Evolutionary conservation across 176 grass and related monocot genomes (phyloP), one percentile per base, ranked within the genome.

Genomic region (Microstegium vimineum): DNA sequence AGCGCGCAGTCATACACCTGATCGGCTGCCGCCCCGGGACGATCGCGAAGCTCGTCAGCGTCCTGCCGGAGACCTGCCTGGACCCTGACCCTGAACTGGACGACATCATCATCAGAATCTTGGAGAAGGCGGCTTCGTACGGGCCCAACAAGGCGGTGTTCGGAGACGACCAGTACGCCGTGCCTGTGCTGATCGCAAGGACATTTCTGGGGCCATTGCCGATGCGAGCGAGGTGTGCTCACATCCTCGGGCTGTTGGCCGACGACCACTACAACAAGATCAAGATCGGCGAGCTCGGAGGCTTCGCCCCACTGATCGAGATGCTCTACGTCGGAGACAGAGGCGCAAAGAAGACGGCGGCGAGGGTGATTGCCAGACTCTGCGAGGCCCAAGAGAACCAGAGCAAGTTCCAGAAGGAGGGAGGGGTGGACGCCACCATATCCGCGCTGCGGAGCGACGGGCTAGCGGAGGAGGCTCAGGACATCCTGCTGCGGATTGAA

Each of bases 211-310:
- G 86, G 61, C 78, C 86, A 59, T 37, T 88, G 66, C 66, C 66
- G 1, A 82, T 51, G 1, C 77, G 86, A 78, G 78, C 61, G 28
- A 67, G 47, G 86, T 82, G 73, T 16, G 85, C 77, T 26, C n/a
- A 59, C 47, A 87, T 81, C 77, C 86, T 85, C 61, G 73, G 65
- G 30, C 66, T 84, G 6, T 73, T 91, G 18, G 82, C 90, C 20
- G 86, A 81, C 43, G 71, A 81, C 66, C 81, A 82, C 82, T 77
- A 77, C 66, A 91, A 91, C 22, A 91, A 88, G 82, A 75, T 91
- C 72, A 91, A 88, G 78, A 91, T 88, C 5, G 90, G 78, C 8
- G 90, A 91, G 47, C 85, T 88, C 14, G 86, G 86, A 46, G 82
- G 85, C 17, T 77, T 91, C 10, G 59, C 66, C 8, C 65, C 67